phyloP scores from a whole-genome alignment of 352 stramenopile species.

The Thalassiosira livingstoniorum region DNA sequence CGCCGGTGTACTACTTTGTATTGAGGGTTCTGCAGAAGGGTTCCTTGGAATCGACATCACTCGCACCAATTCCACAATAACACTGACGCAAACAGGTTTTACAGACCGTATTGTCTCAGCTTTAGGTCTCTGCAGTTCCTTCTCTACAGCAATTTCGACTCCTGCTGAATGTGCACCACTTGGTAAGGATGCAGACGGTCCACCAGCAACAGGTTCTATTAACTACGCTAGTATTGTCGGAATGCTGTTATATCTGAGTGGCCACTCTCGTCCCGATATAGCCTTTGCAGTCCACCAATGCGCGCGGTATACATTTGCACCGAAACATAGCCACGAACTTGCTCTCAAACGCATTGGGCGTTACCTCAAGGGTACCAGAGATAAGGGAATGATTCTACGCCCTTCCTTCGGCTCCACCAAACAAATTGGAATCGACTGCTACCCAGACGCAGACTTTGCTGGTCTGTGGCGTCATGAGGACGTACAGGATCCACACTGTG shows the following conservation, averaged over 20 bases:
- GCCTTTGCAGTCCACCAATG: slow-evolving; percentile 43
- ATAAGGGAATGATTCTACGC: background rate
- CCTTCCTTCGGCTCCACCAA: too few species aligned
- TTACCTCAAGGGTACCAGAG: slow-evolving; percentile 1
- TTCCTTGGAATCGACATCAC: slow-evolving; percentile 66
- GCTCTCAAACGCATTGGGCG: background rate
- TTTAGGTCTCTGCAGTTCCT: slow-evolving; percentile 10
- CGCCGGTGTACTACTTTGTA: slow-evolving; percentile 31
- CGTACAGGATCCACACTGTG: slow-evolving; percentile 38
- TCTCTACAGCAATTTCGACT: background rate
- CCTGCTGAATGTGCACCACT: slow-evolving; percentile 15
- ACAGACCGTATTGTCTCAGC: slow-evolving; percentile 52
- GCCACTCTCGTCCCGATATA: background rate
- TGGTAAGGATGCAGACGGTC: slow-evolving; percentile 10
- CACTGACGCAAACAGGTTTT: slow-evolving; percentile 49
- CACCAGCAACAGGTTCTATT: background rate
- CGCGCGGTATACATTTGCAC: slow-evolving; percentile 37
- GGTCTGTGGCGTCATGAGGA: slow-evolving; percentile 8
- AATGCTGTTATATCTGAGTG: slow-evolving; percentile 3
- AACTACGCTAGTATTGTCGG: slow-evolving; percentile 44
- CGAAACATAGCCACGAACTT: background rate
- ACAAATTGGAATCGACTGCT: slow-evolving; percentile 34
- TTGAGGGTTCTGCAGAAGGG: slow-evolving; percentile 49
- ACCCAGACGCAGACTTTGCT: slow-evolving; percentile 13
- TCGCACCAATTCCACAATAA: slow-evolving; percentile 6